A percentile compares a stretch with the other conserved stretches of the same genome.
These are phyloP conservation scores for Uromyces viciae-fabae DNA, from an alignment of 1,284 basidiomycete species.

Conservation along the genomic window DNA sequence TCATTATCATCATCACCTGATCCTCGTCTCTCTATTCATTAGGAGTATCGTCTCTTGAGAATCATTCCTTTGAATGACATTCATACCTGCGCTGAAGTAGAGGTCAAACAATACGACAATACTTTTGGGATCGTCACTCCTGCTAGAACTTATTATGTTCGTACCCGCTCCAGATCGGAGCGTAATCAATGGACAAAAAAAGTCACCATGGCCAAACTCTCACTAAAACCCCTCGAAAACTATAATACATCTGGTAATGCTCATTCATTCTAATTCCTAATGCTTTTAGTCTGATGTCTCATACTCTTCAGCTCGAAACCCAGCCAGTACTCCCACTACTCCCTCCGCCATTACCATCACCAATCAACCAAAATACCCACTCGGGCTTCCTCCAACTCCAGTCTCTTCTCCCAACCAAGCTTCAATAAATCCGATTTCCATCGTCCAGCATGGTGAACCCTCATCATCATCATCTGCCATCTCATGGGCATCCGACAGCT, in stretches of 20 bases:
- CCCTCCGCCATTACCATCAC: constrained; percentile 19
- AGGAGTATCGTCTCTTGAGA: constrained; percentile 83
- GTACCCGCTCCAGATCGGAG: constrained; percentile 69
- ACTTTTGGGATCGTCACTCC: constrained; percentile 90
- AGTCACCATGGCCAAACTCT: constrained; percentile 68
- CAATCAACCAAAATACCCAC: constrained; percentile 11
- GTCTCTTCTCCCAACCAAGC: constrained; percentile 10
- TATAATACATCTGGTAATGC: not conserved
- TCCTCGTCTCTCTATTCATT: not conserved
- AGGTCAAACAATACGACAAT: constrained; percentile 82
- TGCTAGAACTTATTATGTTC: constrained; percentile 85
- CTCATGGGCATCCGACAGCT: constrained; percentile 12
- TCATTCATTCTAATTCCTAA: not conserved
- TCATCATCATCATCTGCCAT: constrained; percentile 27
- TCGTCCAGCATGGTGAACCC: constrained; percentile 7
- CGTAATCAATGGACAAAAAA: constrained; percentile 78
- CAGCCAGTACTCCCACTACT: not conserved
- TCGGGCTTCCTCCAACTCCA: not conserved
- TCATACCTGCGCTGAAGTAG: constrained; percentile 81
- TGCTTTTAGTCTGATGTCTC: not conserved
- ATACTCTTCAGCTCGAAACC: not conserved
- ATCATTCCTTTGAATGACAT: constrained; percentile 83
- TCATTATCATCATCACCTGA: not conserved
- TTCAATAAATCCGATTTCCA: constrained; percentile 12
- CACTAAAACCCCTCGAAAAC: constrained; percentile 51